Evolutionary conservation across 2,329 filamentous ascomycete genomes (phyloP).

Genomic region (Ophiostoma himal-ulmi): DNA sequence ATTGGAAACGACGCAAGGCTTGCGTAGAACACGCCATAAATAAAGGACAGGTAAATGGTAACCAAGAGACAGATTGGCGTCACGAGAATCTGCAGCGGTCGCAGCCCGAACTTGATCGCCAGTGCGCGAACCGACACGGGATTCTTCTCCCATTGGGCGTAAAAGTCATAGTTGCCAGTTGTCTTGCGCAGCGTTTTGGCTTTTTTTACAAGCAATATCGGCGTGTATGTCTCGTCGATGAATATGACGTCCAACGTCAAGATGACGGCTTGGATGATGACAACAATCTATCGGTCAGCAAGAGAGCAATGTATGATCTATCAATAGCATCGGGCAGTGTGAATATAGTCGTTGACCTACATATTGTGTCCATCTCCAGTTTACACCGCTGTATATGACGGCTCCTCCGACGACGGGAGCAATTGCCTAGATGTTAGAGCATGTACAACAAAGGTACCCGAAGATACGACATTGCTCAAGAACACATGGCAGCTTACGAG

Average conservation of each 20-base stretch:
- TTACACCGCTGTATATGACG: neutral
- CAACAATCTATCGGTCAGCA: neutral
- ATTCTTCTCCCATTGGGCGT: slow-evolving; percentile 18
- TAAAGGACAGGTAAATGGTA: neutral
- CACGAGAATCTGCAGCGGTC: slow-evolving; percentile 13
- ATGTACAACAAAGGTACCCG: neutral
- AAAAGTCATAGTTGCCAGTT: slow-evolving; percentile 11
- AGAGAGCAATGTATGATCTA: neutral
- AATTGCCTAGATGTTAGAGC: neutral
- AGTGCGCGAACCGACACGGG: slow-evolving; percentile 12
- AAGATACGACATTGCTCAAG: neutral
- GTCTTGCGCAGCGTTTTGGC: slow-evolving; percentile 14
- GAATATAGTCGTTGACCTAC: neutral
- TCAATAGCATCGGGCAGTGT: neutral
- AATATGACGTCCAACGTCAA: slow-evolving; percentile 11
- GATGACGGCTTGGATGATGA: slow-evolving; percentile 5
- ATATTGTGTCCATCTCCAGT: slow-evolving; percentile 3
- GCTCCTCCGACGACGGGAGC: neutral
- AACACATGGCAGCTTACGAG: neutral
- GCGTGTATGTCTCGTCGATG: slow-evolving; percentile 18
- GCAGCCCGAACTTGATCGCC: slow-evolving; percentile 18
- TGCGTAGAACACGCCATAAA: neutral
- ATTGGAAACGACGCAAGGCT: neutral
- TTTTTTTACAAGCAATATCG: slow-evolving; percentile 14
- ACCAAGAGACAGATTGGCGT: slow-evolving; percentile 8